Evolutionary conservation across 768 basidiomycete species (phyloP).

Genomic region (Leccinum uliginosum): DNA sequence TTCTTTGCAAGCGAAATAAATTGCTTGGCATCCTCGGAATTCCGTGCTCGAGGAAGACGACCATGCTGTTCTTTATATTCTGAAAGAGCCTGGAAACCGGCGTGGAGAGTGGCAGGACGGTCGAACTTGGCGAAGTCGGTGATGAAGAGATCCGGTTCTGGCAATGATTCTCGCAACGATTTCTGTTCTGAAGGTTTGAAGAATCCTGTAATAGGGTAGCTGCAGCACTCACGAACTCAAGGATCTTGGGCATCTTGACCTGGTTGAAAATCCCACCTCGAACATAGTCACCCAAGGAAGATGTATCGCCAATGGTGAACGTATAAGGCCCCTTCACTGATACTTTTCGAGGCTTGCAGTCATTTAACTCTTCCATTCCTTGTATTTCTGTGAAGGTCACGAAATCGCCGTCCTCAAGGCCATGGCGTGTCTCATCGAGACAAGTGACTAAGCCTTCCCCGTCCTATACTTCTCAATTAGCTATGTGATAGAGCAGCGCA

Average conservation of each 20-base stretch:
- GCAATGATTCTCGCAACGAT: conserved; percentile 83
- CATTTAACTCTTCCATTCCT: conserved; percentile 91
- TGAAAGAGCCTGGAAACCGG: conserved; percentile 91
- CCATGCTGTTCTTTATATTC: conserved; percentile 62
- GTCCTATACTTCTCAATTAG: conserved; percentile 43
- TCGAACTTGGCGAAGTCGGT: conserved; percentile 98
- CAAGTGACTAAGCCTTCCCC: conserved; percentile 93
- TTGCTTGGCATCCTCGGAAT: conserved; percentile 68
- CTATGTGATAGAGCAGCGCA: background rate
- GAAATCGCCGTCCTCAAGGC: conserved; percentile 97
- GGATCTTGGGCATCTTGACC: conserved; percentile 97
- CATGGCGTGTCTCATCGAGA: conserved; percentile 94
- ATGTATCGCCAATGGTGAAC: conserved; percentile 92
- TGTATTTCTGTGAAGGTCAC: conserved; percentile 96
- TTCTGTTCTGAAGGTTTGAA: conserved; percentile 51
- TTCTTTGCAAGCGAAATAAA: conserved; percentile 78
- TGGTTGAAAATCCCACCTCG: conserved; percentile 94
- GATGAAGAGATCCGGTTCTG: conserved; percentile 81
- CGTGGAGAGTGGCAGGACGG: conserved; percentile 84
- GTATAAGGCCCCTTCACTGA: conserved; percentile 97
- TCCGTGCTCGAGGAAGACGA: conserved; percentile 78
- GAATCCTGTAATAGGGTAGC: background rate
- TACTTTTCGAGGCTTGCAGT: conserved; percentile 86
- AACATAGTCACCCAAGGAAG: conserved; percentile 69
- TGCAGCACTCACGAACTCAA: conserved; percentile 75